Evolutionary conservation across 192 early-diverging fungal genomes (phyloP).

Genomic region (Coemansia sp.): DNA sequence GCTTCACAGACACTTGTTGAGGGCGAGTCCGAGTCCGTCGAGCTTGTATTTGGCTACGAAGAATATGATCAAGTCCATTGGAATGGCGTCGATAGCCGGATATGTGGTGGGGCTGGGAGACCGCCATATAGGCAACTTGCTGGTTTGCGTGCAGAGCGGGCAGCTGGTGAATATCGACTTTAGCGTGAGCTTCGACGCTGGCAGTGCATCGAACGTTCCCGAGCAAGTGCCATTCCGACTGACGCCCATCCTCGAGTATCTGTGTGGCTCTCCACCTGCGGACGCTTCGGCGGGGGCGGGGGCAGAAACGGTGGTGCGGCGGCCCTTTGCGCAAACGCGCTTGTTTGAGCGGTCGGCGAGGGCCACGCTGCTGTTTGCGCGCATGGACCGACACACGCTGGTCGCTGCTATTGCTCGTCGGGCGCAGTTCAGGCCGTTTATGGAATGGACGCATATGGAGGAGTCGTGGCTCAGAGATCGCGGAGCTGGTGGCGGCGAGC

Average conservation of each 20-base stretch:
- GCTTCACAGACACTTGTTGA: constrained; percentile 15
- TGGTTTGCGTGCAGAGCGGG: constrained; percentile 56
- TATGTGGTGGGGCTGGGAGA: constrained; percentile 72
- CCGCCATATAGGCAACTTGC: constrained; percentile 76
- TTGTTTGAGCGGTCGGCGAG: constrained; percentile 18
- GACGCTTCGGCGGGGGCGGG: too few species aligned
- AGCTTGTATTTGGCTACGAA: constrained; percentile 9
- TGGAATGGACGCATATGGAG: constrained; percentile 38
- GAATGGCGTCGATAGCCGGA: constrained; percentile 64
- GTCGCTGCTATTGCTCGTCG: constrained; percentile 19
- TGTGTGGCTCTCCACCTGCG: constrained; percentile 20
- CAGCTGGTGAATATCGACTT: constrained; percentile 75
- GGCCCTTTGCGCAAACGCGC: constrained; percentile 24
- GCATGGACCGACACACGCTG: constrained; percentile 34
- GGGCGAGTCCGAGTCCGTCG: constrained; percentile 15
- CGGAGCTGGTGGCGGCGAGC: neutral
- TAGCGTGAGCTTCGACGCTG: constrained; percentile 79
- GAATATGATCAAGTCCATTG: constrained; percentile 34
- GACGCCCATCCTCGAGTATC: constrained; percentile 56
- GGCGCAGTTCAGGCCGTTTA: constrained; percentile 33
- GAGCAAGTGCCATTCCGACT: constrained; percentile 80
- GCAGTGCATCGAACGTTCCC: constrained; percentile 62
- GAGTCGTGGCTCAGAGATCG: constrained; percentile 18
- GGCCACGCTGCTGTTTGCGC: constrained; percentile 21
- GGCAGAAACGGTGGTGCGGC: too few species aligned